Evolutionary conservation across 169 alveolate genomes (phyloP).

Genomic region (Eimeria zaria): DNA sequence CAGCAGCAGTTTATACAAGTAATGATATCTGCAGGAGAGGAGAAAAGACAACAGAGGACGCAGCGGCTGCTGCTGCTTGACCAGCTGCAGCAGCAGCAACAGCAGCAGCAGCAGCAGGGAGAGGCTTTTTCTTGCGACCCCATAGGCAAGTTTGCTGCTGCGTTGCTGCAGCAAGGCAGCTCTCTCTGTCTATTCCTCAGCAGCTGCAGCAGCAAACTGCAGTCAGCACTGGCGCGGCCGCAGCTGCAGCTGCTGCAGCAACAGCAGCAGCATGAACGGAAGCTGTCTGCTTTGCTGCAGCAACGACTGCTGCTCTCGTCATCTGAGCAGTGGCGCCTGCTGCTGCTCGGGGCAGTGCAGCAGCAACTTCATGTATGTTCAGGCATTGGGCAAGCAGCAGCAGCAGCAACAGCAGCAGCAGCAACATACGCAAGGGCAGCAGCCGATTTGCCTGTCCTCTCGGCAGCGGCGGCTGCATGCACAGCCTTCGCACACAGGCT

Average conservation of each 20-base stretch:
- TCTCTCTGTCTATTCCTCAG: conserved; percentile 2
- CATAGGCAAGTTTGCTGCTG: neutral
- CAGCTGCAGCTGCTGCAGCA: conserved; percentile 74
- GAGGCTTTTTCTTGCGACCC: neutral
- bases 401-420: conserved; percentile 52
- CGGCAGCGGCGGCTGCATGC: conserved; percentile 27
- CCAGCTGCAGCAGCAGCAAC: conserved; percentile 67
- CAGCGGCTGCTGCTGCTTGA: conserved; percentile 79
- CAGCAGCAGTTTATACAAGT: neutral
- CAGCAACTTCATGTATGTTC: conserved; percentile 23
- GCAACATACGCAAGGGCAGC: conserved; percentile 45
- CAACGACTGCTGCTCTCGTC: conserved; percentile 46
- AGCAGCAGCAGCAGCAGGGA: conserved; percentile 37
- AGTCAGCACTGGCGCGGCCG: conserved; percentile 15
- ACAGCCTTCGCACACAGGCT: neutral
- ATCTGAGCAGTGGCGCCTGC: conserved; percentile 25
- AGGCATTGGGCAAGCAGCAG: neutral
- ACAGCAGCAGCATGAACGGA: conserved; percentile 59
- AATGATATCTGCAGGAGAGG: conserved; percentile 40
- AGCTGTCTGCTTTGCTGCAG: conserved; percentile 45
- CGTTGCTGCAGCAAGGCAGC: conserved; percentile 62
- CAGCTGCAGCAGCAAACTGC: conserved; percentile 73
- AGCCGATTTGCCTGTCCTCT: neutral
- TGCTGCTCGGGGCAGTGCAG: conserved; percentile 66
- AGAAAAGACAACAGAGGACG: conserved; percentile 33